phyloP scores from a whole-genome alignment of 306 rosid genomes.

The Quercus gilva region DNA sequence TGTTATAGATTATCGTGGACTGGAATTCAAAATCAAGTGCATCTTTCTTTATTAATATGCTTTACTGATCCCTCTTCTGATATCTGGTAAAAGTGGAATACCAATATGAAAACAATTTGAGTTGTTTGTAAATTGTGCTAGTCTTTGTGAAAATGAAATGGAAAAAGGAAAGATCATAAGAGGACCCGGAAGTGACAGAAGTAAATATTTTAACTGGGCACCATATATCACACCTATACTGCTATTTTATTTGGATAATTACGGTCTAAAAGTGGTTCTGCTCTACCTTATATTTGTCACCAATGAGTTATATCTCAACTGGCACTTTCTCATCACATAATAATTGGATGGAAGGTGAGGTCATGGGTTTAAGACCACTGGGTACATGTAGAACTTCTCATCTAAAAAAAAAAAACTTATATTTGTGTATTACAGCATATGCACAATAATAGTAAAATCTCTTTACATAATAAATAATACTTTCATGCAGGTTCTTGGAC shows the following conservation, averaged over 20 bases:
- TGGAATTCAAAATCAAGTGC: not conserved
- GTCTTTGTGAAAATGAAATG: not conserved
- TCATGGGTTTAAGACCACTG: no score
- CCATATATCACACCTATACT: not conserved
- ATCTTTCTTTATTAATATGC: not conserved
- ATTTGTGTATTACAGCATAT: not conserved
- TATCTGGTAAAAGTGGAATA: not conserved
- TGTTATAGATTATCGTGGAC: not conserved
- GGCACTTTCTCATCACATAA: no score
- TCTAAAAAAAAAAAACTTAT: not conserved
- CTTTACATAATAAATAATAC: not conserved
- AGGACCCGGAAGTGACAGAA: no score
- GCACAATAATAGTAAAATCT: not conserved
- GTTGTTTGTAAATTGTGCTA: not conserved
- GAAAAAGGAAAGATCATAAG: not conserved
- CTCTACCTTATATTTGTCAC: no score
- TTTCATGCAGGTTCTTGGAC: constrained; percentile 77
- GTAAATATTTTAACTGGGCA: not conserved
- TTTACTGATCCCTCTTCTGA: not conserved
- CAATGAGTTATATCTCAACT: no score
- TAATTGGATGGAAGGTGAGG: no score
- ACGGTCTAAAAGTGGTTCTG: not conserved
- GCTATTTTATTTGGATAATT: not conserved
- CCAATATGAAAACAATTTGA: not conserved
- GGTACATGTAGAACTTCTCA: no score